Evolutionary conservation across 768 basidiomycete species (phyloP), one percentile per base, ranked within the genome.

Genomic region (Russula emetica): DNA sequence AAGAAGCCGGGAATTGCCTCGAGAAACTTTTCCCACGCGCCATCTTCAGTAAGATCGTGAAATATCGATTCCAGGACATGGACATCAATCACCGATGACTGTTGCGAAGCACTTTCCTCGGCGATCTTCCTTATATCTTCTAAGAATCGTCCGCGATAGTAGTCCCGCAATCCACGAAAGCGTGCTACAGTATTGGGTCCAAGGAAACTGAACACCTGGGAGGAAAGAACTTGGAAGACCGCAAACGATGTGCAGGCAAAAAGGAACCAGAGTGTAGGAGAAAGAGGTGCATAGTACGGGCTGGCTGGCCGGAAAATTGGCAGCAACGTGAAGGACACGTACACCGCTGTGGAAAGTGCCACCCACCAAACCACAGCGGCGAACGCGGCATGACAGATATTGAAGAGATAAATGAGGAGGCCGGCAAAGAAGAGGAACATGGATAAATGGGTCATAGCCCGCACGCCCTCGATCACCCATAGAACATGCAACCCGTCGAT

Each of bases 211-310:
- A 40, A 40, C 38, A 7, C 16, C 14, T 0, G 0, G 5, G n/a
- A n/a, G 4, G 45, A n/a, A 10, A 47, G 45, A 24, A 47, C 45
- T 24, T 47, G 1, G 20, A 22, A 47, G 22, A 47, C 3, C 5
- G 44, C 26, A 28, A 38, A 47, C 28, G 5, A 49, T 14, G 26
- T 55, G 10, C 49, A 26, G 11, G 4, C 7, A 11, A 8, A 55
- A 16, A 55, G 7, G 13, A 7, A 38, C 44, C 18, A 57, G 3
- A 38, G 13, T 3, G 8, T 22, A 16, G 28, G 1, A n/a, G 57
- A 58, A 22, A 58, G 45, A 1, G 57, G 57, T 6, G 57, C 20
- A 16, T 49, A 49, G 8, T 58, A 58, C 1, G 45, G 57, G 47
- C 50, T 26, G 2, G 44, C 18, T 4, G 28, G 54, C 3, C 54